A percentile compares a stretch with the other conserved stretches of the same genome.
Conservation (phyloP, 2,329 filamentous ascomycete species). For the Penicillium frequentans region DNA sequence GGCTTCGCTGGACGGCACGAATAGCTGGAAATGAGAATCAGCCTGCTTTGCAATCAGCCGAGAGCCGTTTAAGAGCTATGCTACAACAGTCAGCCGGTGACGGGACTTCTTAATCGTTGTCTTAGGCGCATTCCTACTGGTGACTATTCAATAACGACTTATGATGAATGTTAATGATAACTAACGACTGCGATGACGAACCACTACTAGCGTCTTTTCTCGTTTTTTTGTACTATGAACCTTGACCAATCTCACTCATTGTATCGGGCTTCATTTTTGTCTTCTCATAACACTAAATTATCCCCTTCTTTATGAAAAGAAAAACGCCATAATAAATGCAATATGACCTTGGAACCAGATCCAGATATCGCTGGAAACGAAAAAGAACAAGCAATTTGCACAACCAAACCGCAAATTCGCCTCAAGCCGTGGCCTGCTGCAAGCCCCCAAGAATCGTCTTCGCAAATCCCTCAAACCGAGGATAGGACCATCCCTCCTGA, state of each 20-base stretch:
- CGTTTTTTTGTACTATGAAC: neutral
- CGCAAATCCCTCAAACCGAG: slow-evolving; percentile 44
- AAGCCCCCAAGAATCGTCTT: slow-evolving; percentile 32
- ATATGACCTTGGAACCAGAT: slow-evolving; percentile 2
- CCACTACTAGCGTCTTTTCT: neutral
- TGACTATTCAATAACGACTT: slow-evolving; percentile 2
- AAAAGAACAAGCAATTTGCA: neutral
- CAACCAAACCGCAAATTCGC: neutral
- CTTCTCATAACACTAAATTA: neutral
- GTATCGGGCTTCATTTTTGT: neutral
- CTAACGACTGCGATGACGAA: neutral
- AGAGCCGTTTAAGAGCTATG: slow-evolving; percentile 37
- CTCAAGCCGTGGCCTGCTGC: slow-evolving; percentile 10
- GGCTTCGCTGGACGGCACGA: slow-evolving; percentile 31
- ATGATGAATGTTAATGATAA: slow-evolving; percentile 8
- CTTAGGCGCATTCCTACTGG: neutral
- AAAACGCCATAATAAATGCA: slow-evolving; percentile 14
- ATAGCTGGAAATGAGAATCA: slow-evolving; percentile 15
- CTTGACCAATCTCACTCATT: neutral
- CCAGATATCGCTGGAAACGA: slow-evolving; percentile 7
- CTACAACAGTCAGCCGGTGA: slow-evolving; percentile 24
- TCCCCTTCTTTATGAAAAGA: neutral
- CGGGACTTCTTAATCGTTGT: neutral
- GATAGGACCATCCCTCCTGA: slow-evolving; percentile 44
- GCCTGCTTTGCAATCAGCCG: slow-evolving; percentile 33